A percentile compares a stretch with the other conserved stretches of the same genome.
These are phyloP conservation scores for Mycena chlorophos DNA, from an alignment of 768 basidiomycete genomes.

Conservation along the genomic window DNA sequence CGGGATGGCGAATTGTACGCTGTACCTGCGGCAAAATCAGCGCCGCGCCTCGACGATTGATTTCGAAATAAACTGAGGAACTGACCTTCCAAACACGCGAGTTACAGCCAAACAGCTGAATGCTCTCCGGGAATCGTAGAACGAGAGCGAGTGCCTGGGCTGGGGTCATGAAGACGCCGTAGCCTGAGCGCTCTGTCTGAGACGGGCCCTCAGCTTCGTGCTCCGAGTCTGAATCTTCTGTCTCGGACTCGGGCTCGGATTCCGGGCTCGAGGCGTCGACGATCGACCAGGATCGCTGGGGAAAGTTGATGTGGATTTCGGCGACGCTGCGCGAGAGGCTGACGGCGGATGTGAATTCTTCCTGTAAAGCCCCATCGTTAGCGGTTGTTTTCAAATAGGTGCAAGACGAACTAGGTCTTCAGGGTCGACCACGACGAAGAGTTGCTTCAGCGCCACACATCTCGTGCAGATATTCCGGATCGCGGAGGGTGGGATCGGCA, in stretches of 20 bases:
- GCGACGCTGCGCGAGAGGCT: slow-evolving; percentile 47
- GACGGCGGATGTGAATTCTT: slow-evolving; percentile 42
- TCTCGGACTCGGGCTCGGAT: slow-evolving; percentile 7
- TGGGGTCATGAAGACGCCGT: slow-evolving; percentile 30
- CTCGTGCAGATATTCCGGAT: slow-evolving; percentile 55
- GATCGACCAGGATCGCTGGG: slow-evolving; percentile 14
- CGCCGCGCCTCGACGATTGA: slow-evolving; percentile 4
- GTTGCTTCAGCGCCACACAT: slow-evolving; percentile 56
- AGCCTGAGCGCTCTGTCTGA: neutral
- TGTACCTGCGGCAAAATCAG: slow-evolving; percentile 33
- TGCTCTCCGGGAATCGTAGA: slow-evolving; percentile 47
- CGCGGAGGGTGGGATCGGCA: slow-evolving; percentile 51
- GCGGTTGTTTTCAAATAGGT: neutral
- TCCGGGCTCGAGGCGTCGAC: slow-evolving; percentile 27
- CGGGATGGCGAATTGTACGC: slow-evolving; percentile 19
- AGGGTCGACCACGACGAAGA: slow-evolving; percentile 61
- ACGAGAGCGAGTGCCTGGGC: slow-evolving; percentile 47
- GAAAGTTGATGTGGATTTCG: slow-evolving; percentile 62
- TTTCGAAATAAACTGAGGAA: neutral
- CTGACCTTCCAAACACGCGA: slow-evolving; percentile 71
- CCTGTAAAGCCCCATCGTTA: slow-evolving; percentile 31
- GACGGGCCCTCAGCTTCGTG: neutral
- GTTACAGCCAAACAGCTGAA: slow-evolving; percentile 67
- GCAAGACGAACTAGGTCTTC: slow-evolving; percentile 42
- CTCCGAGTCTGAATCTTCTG: too few relatives aligned